These are phyloP conservation scores for Calonectria pseudoreteaudii DNA, from an alignment of 2,329 filamentous ascomycete species.

Conservation along the genomic window DNA sequence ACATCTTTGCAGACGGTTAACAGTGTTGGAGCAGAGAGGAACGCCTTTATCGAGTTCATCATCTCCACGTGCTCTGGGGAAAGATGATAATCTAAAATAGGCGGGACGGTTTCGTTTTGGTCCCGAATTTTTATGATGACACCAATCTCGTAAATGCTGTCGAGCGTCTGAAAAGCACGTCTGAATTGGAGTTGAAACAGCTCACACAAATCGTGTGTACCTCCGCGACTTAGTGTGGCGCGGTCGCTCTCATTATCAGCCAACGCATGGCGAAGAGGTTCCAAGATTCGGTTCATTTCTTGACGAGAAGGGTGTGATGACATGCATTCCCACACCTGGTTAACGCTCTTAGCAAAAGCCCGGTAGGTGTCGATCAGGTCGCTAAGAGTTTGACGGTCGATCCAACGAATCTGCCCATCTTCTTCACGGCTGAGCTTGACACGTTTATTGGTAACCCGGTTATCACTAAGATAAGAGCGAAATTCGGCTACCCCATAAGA, in stretches of 20 bases:
- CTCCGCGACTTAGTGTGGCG: constrained; percentile 22
- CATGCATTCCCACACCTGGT: constrained; percentile 36
- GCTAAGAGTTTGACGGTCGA: constrained; percentile 39
- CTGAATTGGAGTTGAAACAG: constrained; percentile 36
- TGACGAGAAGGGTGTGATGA: constrained; percentile 28
- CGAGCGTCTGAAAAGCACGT: constrained; percentile 34
- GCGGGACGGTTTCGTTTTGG: constrained; percentile 38
- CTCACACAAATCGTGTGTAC: constrained; percentile 35
- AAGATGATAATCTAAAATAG: constrained; percentile 38
- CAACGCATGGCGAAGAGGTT: constrained; percentile 36
- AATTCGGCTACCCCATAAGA: constrained; percentile 41
- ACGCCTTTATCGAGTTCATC: constrained; percentile 37
- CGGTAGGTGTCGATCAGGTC: constrained; percentile 40
- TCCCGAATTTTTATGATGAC: constrained; percentile 43
- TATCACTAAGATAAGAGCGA: constrained; percentile 35
- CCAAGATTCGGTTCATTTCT: constrained; percentile 41
- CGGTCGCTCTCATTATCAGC: constrained; percentile 37
- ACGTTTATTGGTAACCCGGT: constrained; percentile 43
- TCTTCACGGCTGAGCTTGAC: constrained; percentile 37
- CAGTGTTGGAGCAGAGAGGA: constrained; percentile 43
- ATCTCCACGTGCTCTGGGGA: constrained; percentile 22
- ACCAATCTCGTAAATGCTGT: constrained; percentile 44
- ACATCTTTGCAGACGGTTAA: constrained; percentile 41
- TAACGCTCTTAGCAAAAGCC: constrained; percentile 36
- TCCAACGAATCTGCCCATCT: constrained; percentile 38